Conservation (phyloP, 2,329 filamentous ascomycete genomes). For the Fusarium keratoplasticum region DNA sequence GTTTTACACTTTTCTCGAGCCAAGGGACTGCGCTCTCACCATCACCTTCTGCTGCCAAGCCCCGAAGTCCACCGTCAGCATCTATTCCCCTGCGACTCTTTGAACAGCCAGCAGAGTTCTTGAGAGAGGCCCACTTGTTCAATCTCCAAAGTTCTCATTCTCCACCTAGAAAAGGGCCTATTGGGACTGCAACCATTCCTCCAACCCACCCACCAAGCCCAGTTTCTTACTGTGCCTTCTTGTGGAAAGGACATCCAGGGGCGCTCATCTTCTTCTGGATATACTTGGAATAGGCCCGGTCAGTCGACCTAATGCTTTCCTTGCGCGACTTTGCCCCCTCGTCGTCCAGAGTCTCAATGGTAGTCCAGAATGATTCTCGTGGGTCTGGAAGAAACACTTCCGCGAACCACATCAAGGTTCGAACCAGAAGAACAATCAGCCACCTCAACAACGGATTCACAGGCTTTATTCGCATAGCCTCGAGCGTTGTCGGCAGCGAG, state of each 20-base stretch:
- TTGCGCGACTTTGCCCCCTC: neutral
- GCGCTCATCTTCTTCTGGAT: neutral
- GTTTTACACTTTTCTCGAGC: neutral
- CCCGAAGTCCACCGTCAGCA: neutral
- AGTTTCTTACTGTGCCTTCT: neutral
- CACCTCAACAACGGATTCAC: neutral
- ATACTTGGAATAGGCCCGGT: neutral
- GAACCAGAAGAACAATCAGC: slow-evolving; percentile 3
- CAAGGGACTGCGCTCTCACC: neutral
- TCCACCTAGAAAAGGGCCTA: neutral
- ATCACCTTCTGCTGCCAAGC: neutral
- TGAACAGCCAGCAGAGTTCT: neutral
- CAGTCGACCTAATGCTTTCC: neutral
- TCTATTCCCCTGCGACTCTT: neutral
- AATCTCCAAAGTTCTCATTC: neutral
- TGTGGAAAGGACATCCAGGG: slow-evolving; percentile 4
- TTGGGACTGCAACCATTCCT: neutral
- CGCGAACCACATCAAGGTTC: slow-evolving; percentile 4
- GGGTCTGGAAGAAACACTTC: slow-evolving; percentile 9
- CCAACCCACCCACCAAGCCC: neutral
- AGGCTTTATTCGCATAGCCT: neutral
- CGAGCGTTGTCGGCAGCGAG: slow-evolving; percentile 2
- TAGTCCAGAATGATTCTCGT: neutral
- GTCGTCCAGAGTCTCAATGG: neutral
- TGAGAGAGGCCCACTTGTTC: neutral